These are phyloP conservation scores for Agaricus blazei DNA, from an alignment of 768 basidiomycete species.

Conservation along the genomic window DNA sequence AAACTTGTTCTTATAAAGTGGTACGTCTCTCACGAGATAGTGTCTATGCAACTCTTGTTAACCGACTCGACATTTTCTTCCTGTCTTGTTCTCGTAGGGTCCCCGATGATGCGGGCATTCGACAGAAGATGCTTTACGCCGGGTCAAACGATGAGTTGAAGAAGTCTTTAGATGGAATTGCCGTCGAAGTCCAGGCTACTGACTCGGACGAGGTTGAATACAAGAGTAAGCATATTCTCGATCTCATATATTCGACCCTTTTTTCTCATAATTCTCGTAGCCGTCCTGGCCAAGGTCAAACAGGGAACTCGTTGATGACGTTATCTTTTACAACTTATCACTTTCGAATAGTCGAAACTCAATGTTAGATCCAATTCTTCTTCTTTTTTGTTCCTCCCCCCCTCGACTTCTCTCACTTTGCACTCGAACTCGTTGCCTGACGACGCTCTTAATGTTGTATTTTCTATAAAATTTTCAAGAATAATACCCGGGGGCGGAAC, in stretches of 20 bases:
- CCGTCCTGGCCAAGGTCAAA: slow-evolving; percentile 25
- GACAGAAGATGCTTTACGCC: slow-evolving; percentile 91
- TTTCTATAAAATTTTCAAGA: not conserved
- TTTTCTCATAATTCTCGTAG: slow-evolving; percentile 1
- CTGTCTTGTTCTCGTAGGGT: slow-evolving; percentile 47
- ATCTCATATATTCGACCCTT: not conserved
- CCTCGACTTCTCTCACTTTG: too few species aligned
- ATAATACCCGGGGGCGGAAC: not conserved
- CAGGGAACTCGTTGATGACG: not conserved
- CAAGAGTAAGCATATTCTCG: slow-evolving; percentile 48
- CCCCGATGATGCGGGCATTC: slow-evolving; percentile 80
- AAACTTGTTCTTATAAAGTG: slow-evolving; percentile 84
- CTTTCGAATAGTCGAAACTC: not conserved
- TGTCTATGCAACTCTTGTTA: not conserved
- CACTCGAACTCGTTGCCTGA: too few species aligned
- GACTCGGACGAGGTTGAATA: slow-evolving; percentile 69
- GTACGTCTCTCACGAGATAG: slow-evolving; percentile 42
- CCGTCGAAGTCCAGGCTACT: slow-evolving; percentile 82
- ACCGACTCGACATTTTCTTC: too few species aligned
- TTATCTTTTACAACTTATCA: not conserved
- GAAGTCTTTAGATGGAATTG: slow-evolving; percentile 68
- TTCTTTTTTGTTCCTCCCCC: not conserved
- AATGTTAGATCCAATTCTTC: not conserved
- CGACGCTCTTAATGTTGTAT: too few species aligned
- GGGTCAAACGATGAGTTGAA: slow-evolving; percentile 82